These are phyloP conservation scores for Puccinia triticina DNA, from an alignment of 1,284 basidiomycete species.

Conservation along the genomic window DNA sequence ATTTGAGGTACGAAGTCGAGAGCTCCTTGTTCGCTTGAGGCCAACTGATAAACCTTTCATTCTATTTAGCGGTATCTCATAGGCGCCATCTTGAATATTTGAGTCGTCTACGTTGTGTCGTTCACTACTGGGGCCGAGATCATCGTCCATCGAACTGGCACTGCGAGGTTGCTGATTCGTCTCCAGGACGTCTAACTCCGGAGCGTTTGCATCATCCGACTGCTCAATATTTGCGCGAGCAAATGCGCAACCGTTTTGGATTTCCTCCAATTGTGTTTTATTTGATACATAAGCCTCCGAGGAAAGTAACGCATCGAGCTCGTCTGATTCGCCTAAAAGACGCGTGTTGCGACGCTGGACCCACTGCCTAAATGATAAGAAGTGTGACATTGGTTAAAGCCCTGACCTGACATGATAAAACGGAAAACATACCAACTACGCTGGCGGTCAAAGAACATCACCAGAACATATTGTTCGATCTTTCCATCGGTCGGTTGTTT, in stretches of 20 bases:
- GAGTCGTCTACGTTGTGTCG: no score
- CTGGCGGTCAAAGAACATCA: slow-evolving; percentile 51
- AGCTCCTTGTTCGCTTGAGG: not conserved
- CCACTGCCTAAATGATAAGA: slow-evolving; percentile 38
- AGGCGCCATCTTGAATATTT: not conserved
- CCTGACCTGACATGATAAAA: not conserved
- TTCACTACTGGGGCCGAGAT: not conserved
- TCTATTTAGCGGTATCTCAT: not conserved
- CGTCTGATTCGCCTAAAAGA: slow-evolving; percentile 45
- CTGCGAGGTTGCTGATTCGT: not conserved
- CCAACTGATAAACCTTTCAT: not conserved
- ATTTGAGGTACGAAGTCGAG: slow-evolving; percentile 2
- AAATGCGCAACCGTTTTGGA: slow-evolving; percentile 21
- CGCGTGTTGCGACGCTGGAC: slow-evolving; percentile 42
- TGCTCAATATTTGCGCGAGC: slow-evolving; percentile 44
- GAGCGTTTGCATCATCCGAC: not conserved
- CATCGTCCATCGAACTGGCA: not conserved
- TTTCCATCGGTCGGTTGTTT: slow-evolving; percentile 14
- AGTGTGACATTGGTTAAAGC: not conserved
- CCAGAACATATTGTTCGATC: slow-evolving; percentile 26
- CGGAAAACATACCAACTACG: slow-evolving; percentile 45
- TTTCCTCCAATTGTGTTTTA: slow-evolving; percentile 42
- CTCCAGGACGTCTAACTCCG: not conserved
- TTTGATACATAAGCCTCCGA: slow-evolving; percentile 48
- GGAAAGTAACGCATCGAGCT: slow-evolving; percentile 42